A percentile compares a stretch with the other conserved stretches of the same genome.
Evolutionary conservation across 257 asterid species (phyloP).

Genomic region (Nicotiana knightiana): DNA sequence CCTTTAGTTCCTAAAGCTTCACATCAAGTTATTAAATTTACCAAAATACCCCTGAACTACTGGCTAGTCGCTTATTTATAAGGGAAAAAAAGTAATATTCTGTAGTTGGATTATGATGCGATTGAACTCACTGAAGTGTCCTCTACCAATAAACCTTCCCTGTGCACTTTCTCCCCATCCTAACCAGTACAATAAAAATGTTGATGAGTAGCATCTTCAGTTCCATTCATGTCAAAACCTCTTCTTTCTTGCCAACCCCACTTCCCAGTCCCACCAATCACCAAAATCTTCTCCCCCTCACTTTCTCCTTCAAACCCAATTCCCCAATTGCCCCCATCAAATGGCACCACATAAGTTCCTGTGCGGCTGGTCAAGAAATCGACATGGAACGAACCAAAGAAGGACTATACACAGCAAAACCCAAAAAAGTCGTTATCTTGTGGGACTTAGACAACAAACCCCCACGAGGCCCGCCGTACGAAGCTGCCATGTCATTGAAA

Average conservation of each 20-base stretch:
- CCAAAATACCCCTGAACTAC: too few species aligned
- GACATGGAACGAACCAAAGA: slow-evolving; percentile 67
- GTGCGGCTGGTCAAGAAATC: slow-evolving; percentile 51
- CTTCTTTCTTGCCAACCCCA: slow-evolving; percentile 5
- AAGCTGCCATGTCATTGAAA: slow-evolving; percentile 70
- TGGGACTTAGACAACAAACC: slow-evolving; percentile 99
- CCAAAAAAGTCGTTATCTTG: slow-evolving; percentile 68
- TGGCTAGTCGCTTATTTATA: too few species aligned
- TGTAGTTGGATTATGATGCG: background rate
- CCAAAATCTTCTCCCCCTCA: background rate
- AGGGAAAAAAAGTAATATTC: background rate
- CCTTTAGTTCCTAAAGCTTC: too few species aligned
- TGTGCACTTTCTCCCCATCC: background rate
- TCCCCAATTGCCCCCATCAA: slow-evolving; percentile 19
- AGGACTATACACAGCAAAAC: slow-evolving; percentile 59
- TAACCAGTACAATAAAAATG: background rate
- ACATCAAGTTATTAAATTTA: too few species aligned
- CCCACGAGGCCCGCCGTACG: slow-evolving; percentile 87
- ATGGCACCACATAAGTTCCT: slow-evolving; percentile 35
- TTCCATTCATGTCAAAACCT: slow-evolving; percentile 28
- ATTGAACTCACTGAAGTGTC: background rate
- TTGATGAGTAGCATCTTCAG: slow-evolving; percentile 32
- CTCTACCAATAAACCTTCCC: background rate
- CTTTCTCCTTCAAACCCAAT: slow-evolving; percentile 11
- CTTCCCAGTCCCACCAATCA: background rate